phyloP scores from a whole-genome alignment of 1,284 basidiomycete species.

The Prillingera fragicola region DNA sequence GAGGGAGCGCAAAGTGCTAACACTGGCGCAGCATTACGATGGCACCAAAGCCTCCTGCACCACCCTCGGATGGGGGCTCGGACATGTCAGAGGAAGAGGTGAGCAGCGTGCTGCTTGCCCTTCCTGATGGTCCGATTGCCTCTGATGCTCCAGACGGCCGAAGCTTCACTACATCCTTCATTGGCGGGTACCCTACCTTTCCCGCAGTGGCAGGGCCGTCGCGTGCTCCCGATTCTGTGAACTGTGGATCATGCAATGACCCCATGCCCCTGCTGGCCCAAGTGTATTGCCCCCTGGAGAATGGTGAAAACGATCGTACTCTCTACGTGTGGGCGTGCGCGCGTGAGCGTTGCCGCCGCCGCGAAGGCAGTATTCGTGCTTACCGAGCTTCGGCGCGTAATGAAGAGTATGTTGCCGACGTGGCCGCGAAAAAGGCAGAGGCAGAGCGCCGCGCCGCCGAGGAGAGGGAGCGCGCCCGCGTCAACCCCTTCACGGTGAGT shows the following conservation, averaged over 20 bases:
- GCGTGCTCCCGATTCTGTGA: constrained; percentile 21
- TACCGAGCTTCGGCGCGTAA: constrained; percentile 45
- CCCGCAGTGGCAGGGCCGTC: constrained; percentile 24
- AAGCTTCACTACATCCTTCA: constrained; percentile 35
- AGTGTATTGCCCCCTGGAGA: constrained; percentile 48
- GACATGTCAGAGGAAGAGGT: constrained; percentile 12
- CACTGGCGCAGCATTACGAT: constrained; percentile 1
- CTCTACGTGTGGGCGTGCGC: constrained; percentile 47
- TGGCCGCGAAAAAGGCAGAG: constrained; percentile 33
- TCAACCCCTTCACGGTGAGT: constrained; percentile 46
- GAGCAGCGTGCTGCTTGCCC: constrained; percentile 41
- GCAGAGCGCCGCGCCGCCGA: constrained; percentile 33
- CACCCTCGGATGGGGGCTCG: constrained; percentile 2
- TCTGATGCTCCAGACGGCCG: constrained; percentile 19
- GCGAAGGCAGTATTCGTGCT: constrained; percentile 44
- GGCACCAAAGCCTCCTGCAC: neutral
- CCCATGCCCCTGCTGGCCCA: constrained; percentile 46
- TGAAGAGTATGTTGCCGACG: constrained; percentile 45
- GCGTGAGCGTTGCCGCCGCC: constrained; percentile 36
- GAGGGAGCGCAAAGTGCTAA: constrained; percentile 6
- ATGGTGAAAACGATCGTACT: constrained; percentile 47
- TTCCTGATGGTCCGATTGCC: constrained; percentile 44
- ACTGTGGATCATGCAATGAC: constrained; percentile 37
- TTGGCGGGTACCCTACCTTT: constrained; percentile 48
- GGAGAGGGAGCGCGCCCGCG: constrained; percentile 34